Evolutionary conservation across 2,329 filamentous ascomycete genomes (phyloP), one percentile per base, ranked within the genome.

Genomic region (Juglanconis sp.): DNA sequence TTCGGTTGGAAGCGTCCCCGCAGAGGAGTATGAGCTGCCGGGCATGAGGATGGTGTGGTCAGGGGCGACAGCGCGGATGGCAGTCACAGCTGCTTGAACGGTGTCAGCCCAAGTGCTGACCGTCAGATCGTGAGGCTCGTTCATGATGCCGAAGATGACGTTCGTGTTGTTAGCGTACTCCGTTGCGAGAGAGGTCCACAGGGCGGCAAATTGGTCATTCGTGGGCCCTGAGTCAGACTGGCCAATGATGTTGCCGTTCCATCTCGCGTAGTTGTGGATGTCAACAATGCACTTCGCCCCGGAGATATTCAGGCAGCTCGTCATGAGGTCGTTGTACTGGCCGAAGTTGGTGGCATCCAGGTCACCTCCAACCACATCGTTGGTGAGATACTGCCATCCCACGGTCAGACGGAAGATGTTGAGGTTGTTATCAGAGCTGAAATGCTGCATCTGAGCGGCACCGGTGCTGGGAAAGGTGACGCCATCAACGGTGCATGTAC

Each of bases 131-230:
- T 87, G 84, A 3, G 87, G 86, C 73, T 85, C 87, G 71, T 89
- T 89, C 85, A 89, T 88, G 49, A 89, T 68, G 3, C 85, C 86
- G 65, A 89, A 87, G 5, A 81, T 76, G 44, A 89, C 73, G 59
- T 81, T 83, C 35, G 76, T 70, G 48, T 83, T 72, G 5, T 66
- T 66, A 17, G 76, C 77, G 71, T 88, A 89, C 66, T 84, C 82
- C 0, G 72, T 74, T 1, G 86, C 86, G 7, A 85, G 69, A 54
- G 82, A 77, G 2, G 67, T 70, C 86, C 86, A 89, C 3, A 88
- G 70, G 38, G 73, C 74, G 4, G 77, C 79, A 65, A 88, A 96
- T 11, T 84, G 72, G 10, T 88, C 61, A 40, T 61, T 61, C 7
- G 47, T 44, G 10, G 61, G 86, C 0, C 85, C 86, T 9, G 38